These are phyloP conservation scores for Pichia pseudocactophila DNA, from an alignment of 805 yeast species.

Conservation along the genomic window DNA sequence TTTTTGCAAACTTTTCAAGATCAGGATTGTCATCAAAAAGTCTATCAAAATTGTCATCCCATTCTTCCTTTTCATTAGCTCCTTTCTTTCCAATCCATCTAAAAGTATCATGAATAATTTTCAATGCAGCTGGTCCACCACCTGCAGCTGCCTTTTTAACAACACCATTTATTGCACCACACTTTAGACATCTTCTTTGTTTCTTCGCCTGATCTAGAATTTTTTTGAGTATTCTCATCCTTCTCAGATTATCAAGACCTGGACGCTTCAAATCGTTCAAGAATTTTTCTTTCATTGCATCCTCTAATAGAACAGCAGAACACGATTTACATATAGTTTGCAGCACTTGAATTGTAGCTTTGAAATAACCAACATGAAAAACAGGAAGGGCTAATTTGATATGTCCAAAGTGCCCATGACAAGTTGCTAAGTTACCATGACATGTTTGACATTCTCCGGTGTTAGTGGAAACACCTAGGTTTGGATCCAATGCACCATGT, in stretches of 20 bases:
- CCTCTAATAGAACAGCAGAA: slow-evolving; percentile 68
- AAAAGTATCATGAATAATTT: slow-evolving; percentile 91
- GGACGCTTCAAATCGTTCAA: slow-evolving; percentile 78
- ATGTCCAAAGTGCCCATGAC: slow-evolving; percentile 99
- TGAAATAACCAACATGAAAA: slow-evolving; percentile 95
- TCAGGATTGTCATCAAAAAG: slow-evolving; percentile 77
- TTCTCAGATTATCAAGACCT: slow-evolving; percentile 77
- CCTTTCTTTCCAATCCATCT: slow-evolving; percentile 91
- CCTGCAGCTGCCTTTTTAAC: slow-evolving; percentile 94
- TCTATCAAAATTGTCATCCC: slow-evolving; percentile 81
- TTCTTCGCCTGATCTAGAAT: slow-evolving; percentile 90
- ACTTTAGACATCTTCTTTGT: slow-evolving; percentile 80
- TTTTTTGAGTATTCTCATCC: slow-evolving; percentile 81
- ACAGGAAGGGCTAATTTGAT: slow-evolving; percentile 89
- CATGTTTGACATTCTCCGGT: slow-evolving; percentile 85
- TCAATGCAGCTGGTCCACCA: slow-evolving; percentile 86
- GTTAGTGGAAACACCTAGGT: slow-evolving; percentile 91
- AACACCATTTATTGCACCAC: slow-evolving; percentile 90
- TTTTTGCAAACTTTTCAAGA: slow-evolving; percentile 72
- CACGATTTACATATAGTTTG: slow-evolving; percentile 91
- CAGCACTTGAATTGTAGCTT: slow-evolving; percentile 76
- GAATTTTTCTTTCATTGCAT: slow-evolving; percentile 58
- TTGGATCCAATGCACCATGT: slow-evolving; percentile 83
- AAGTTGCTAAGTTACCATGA: slow-evolving; percentile 82
- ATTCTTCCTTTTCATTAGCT: slow-evolving; percentile 72